Conservation (phyloP, 805 yeast species). For the Hanseniaspora guilliermondii region DNA sequence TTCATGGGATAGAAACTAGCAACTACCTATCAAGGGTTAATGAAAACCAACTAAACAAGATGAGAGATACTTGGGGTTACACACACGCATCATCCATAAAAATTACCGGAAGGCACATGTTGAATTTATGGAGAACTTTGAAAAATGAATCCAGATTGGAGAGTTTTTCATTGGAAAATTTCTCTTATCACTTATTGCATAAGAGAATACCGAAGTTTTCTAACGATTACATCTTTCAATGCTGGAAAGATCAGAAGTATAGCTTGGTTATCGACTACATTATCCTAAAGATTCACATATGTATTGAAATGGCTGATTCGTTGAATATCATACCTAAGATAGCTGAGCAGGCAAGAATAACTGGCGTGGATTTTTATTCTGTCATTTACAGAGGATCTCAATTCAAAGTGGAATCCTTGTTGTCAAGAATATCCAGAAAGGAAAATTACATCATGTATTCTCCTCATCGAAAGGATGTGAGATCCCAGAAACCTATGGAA, state of each 20-base stretch:
- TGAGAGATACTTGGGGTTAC: conserved; percentile 67
- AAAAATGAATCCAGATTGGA: conserved; percentile 49
- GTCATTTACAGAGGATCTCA: conserved; percentile 87
- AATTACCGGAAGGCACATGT: conserved; percentile 68
- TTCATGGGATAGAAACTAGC: conserved; percentile 42
- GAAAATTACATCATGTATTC: conserved; percentile 64
- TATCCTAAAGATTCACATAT: conserved; percentile 11
- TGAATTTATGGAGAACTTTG: conserved; percentile 75
- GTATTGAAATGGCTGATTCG: background rate
- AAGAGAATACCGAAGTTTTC: conserved; percentile 53
- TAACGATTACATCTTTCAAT: conserved; percentile 35
- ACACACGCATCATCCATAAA: conserved; percentile 59
- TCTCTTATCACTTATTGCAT: conserved; percentile 56
- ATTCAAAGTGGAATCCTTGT: conserved; percentile 78
- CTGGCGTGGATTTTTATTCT: conserved; percentile 84
- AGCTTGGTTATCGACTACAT: conserved; percentile 33
- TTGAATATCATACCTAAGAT: conserved; percentile 32
- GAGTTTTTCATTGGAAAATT: conserved; percentile 65
- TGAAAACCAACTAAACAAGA: conserved; percentile 36
- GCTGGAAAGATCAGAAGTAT: conserved; percentile 28
- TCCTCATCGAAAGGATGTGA: conserved; percentile 71
- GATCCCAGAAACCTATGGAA: conserved; percentile 72
- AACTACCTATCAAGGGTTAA: conserved; percentile 50
- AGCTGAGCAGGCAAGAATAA: conserved; percentile 68
- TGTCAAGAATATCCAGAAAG: conserved; percentile 59